Evolutionary conservation across 1,139 yeast species (phyloP), one percentile per base, ranked within the genome.

Genomic region (Suhomyces coccinellae): DNA sequence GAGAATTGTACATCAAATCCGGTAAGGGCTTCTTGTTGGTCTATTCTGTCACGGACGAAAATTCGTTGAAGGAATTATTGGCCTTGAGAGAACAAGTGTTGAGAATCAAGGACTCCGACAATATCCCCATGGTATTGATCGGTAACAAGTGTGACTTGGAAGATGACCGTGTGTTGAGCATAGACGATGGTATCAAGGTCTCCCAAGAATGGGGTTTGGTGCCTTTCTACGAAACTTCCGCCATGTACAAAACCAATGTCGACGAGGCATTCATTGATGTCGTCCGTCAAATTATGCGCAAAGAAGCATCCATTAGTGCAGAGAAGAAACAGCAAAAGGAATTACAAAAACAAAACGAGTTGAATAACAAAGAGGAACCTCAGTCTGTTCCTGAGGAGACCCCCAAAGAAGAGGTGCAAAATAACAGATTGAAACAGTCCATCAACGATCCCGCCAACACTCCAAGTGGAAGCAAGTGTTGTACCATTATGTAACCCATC

Each of bases 151-250:
- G 90, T 52, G 97, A 90, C 66, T 74, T 89, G 54, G 80, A 78
- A 30, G 82, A 79, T 38, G 93, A 87, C 54, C 77, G 97, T 50
- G 87, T 81, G 36, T 82, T 90, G 41, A 74, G 84, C 49, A 82
- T 83, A 44, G 90, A 83, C 52, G 96, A 89, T 56, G 97, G 96
- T 38, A 83, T 86, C 47, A 79, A 78, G 49, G 84, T 90, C 20
- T 91, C 96, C 40, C 85, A 85, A 55, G 80, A 80, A 43, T 87
- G 97, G 90, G 95, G 95, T 11, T 78, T 84, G 59, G 93, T 86
- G 7, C 91, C 97, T 15, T 93, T 91, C 63, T 88, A 88, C 65
- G 98, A 93, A 69, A 88, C 97, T 6, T 85, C 95, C 53, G 98
- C 99, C 33, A 86, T 90, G 78, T 81, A 87, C 55, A 87, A 88